A percentile compares a stretch with the other conserved stretches of the same genome.
Evolutionary conservation across 768 basidiomycete genomes (phyloP).

Genomic region (Crepidotus variabilis): DNA sequence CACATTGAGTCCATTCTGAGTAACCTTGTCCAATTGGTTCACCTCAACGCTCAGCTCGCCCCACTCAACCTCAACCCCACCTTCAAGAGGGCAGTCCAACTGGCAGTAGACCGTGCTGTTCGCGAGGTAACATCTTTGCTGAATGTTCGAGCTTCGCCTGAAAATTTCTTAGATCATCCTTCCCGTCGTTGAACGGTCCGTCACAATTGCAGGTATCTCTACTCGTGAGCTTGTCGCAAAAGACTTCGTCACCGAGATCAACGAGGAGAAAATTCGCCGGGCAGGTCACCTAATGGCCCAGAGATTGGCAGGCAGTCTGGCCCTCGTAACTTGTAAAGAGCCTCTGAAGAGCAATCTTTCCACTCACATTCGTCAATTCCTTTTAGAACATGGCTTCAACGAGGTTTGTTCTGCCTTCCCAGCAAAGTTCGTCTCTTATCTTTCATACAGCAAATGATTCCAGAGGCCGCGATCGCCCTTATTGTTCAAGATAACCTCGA

Average conservation of each 20-base stretch:
- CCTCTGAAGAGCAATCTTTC: slow-evolving; percentile 90
- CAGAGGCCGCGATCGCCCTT: slow-evolving; percentile 75
- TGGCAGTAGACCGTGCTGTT: slow-evolving; percentile 91
- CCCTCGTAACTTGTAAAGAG: slow-evolving; percentile 97
- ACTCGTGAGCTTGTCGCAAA: slow-evolving; percentile 93
- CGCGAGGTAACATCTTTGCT: slow-evolving; percentile 63
- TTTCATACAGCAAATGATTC: slow-evolving; percentile 52
- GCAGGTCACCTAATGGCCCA: slow-evolving; percentile 96
- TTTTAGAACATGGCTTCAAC: slow-evolving; percentile 85
- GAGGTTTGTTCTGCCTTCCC: slow-evolving; percentile 47
- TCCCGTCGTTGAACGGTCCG: slow-evolving; percentile 96
- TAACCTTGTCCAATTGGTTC: slow-evolving; percentile 66
- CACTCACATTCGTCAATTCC: slow-evolving; percentile 77
- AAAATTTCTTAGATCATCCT: slow-evolving; percentile 69
- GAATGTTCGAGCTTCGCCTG: slow-evolving; percentile 1
- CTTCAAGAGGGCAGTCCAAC: slow-evolving; percentile 87
- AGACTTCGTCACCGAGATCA: slow-evolving; percentile 91
- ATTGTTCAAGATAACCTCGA: slow-evolving; percentile 93
- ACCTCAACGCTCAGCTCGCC: slow-evolving; percentile 73
- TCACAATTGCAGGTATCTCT: slow-evolving; percentile 97
- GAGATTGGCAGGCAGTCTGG: slow-evolving; percentile 93
- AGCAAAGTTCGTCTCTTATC: slow-evolving; percentile 3
- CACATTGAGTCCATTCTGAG: slow-evolving; percentile 82
- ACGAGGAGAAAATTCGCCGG: slow-evolving; percentile 85
- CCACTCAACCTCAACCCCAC: slow-evolving; percentile 72